Evolutionary conservation across 352 stramenopile species (phyloP), one percentile per base, ranked within the genome.

Genomic region (Pythium diclinum): DNA sequence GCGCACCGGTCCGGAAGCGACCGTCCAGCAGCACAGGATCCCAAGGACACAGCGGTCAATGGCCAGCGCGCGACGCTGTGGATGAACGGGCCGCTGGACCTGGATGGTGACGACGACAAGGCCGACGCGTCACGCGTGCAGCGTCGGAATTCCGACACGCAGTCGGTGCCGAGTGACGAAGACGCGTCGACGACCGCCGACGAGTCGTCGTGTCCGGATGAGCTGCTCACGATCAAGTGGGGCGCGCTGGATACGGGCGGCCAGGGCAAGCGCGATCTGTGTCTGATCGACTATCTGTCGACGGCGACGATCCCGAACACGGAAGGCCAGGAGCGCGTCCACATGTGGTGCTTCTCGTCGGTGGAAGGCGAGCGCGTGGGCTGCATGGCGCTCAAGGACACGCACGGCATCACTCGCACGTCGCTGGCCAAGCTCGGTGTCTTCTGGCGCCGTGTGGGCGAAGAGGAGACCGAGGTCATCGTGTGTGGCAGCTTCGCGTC

Each of bases 281-380:
- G 82, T 66, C 65, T 93, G 42, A 67, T 93, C 30, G 84, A 93
- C 73, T 89, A 89, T 52, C 58, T 88, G 9, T 89, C 79, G 8
- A 75, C 84, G 48, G 80, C 82, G n/a, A 78, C 73, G 36, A 66
- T 92, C 14, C 81, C 81, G 0, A 81, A 86, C 68, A 81, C 79
- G 23, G 76, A 87, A 10, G 73, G 76, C 55, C 61, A 83, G 7
- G 71, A 87, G 59, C 68, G 71, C 23, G 74, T 91, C 19, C 76
- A 89, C 60, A 62, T 90, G 54, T 93, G 84, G 84, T 91, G 82
- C 70, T 86, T 91, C 44, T 89, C 84, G 42, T 86, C 82, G 23
- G 77, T 76, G 19, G 82, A 90, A 19, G 84, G 84, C 16, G 77
- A 88, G n/a, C 78, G 76, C 54, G 83, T 93, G n/a, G 84, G 84